Conservation (phyloP, 1,284 basidiomycete genomes). For the Cerrena zonata region DNA sequence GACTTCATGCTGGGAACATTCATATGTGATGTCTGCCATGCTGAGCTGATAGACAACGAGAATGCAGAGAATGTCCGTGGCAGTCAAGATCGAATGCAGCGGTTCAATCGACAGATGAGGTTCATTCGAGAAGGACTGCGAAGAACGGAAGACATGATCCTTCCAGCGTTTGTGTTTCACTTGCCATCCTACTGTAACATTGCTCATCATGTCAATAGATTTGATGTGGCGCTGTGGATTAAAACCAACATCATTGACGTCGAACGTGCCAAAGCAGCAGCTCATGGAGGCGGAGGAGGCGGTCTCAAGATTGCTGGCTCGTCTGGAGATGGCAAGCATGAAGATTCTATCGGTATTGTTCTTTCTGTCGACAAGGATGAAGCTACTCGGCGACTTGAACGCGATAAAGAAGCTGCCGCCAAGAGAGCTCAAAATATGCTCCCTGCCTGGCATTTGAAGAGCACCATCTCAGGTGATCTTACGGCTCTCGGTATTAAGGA, state of each 20-base stretch:
- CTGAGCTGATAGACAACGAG: conserved; percentile 88
- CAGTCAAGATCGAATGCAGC: conserved; percentile 89
- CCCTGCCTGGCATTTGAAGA: conserved; percentile 90
- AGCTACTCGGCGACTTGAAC: conserved; percentile 56
- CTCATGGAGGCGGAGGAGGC: conserved; percentile 31
- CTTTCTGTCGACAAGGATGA: conserved; percentile 81
- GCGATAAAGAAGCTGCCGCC: conserved; percentile 65
- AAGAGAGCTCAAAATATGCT: conserved; percentile 86
- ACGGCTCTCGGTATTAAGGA: conserved; percentile 81
- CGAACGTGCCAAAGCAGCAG: conserved; percentile 42
- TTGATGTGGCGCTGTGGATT: conserved; percentile 79
- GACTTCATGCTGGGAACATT: conserved; percentile 61
- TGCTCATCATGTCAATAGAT: conserved; percentile 37
- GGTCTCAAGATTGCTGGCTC: conserved; percentile 71
- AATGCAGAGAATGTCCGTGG: conserved; percentile 78
- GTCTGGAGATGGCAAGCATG: conserved; percentile 52
- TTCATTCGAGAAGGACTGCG: conserved; percentile 83
- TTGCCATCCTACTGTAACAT: neutral
- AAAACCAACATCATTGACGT: conserved; percentile 58
- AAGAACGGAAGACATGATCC: conserved; percentile 81
- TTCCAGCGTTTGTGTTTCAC: conserved; percentile 54
- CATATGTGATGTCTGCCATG: conserved; percentile 72
- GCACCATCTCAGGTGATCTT: conserved; percentile 87
- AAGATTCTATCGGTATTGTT: conserved; percentile 73
- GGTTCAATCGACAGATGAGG: conserved; percentile 88